phyloP scores from a whole-genome alignment of 1,284 basidiomycete genomes.

The Phlebopus sp. region DNA sequence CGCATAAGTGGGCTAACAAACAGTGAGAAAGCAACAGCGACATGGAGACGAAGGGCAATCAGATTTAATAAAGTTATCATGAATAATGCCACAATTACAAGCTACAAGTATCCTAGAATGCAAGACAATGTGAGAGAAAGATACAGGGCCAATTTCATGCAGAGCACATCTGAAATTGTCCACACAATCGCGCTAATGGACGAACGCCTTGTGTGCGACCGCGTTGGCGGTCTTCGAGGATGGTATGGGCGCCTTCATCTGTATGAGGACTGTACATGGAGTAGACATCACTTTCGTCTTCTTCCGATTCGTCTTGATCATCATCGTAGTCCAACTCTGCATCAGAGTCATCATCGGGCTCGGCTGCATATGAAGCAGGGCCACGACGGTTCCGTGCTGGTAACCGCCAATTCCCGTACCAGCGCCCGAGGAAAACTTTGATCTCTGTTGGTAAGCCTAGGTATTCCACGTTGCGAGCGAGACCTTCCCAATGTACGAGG shows the following conservation, averaged over 20 bases:
- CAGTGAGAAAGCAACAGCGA: too few relatives aligned
- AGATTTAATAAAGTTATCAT: conserved; percentile 13
- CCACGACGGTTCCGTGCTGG: conserved; percentile 28
- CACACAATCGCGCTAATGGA: conserved; percentile 18
- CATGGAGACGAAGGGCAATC: neutral
- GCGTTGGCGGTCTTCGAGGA: conserved; percentile 16
- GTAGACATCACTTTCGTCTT: conserved; percentile 27
- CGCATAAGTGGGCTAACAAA: neutral
- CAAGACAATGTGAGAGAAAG: neutral
- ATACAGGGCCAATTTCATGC: conserved; percentile 3
- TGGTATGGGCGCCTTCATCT: conserved; percentile 20
- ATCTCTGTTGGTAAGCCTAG: conserved; percentile 67
- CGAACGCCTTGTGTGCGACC: conserved; percentile 25
- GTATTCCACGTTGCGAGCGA: conserved; percentile 80
- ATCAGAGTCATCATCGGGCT: conserved; percentile 27
- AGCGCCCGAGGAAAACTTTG: conserved; percentile 63
- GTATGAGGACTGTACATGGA: conserved; percentile 17
- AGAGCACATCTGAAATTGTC: conserved; percentile 16
- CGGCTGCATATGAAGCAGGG: conserved; percentile 4
- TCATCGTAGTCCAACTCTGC: conserved; percentile 29
- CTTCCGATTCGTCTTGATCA: conserved; percentile 27
- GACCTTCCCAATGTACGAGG: conserved; percentile 70
- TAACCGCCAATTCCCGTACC: conserved; percentile 58
- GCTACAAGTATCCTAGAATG: conserved; percentile 6
- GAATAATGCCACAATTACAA: conserved; percentile 1